A percentile compares a stretch with the other conserved stretches of the same genome.
These are phyloP conservation scores for Phylloporus rhodoxanthus DNA, from an alignment of 768 basidiomycete species.

Conservation along the genomic window DNA sequence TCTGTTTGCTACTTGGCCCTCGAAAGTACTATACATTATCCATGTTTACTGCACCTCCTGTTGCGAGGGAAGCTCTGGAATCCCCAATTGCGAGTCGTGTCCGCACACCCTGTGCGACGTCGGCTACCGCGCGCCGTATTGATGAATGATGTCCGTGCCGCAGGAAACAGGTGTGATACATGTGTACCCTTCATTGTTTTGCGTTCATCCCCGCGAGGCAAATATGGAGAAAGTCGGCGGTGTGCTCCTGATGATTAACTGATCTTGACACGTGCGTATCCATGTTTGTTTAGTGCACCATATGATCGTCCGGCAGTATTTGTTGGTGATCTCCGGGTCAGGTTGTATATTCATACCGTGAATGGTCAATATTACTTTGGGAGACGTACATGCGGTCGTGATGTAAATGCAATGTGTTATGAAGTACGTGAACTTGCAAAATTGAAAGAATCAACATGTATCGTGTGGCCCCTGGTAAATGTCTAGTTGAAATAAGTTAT, in stretches of 20 bases:
- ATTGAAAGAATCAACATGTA: background rate
- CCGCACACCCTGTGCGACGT: background rate
- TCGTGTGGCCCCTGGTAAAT: background rate
- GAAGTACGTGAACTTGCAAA: background rate
- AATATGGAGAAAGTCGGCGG: background rate
- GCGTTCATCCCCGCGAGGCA: background rate
- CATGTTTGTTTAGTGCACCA: background rate
- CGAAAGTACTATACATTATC: constrained; percentile 4
- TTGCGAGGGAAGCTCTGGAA: background rate
- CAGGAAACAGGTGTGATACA: background rate
- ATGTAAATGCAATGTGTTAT: background rate
- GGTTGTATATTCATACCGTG: background rate
- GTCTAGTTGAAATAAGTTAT: constrained; percentile 20
- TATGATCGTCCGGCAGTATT: background rate
- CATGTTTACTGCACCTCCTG: background rate
- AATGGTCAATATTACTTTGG: background rate
- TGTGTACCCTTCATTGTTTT: background rate
- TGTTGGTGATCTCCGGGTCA: background rate
- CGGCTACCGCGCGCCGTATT: background rate
- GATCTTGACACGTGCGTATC: background rate
- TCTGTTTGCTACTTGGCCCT: background rate
- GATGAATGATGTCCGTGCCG: background rate
- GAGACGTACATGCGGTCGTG: constrained; percentile 1
- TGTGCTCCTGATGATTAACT: background rate
- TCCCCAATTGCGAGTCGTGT: background rate